Evolutionary conservation across 495 filamentous ascomycete genomes (phyloP), one percentile per base, ranked within the genome.

Genomic region (Aspergillus steynii): DNA sequence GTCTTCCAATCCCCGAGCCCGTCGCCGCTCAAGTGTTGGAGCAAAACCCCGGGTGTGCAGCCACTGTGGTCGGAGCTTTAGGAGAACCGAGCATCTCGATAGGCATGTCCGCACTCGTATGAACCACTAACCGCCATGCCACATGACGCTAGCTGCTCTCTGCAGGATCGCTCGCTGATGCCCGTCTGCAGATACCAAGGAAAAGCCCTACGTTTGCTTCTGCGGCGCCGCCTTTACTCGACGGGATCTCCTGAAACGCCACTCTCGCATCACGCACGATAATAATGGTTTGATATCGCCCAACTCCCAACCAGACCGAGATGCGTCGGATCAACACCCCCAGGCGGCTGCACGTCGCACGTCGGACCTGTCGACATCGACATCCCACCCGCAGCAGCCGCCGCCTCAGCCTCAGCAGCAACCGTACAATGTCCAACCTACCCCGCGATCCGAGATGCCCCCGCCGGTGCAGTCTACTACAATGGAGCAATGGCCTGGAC

Each of bases 41-140:
- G 68, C 70, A 56, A 78, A 76, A 66, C 65, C 69, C 55, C 71
- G 75, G 34, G 70, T 75, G 63, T 78, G 75, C 65, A 56, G 65
- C 50, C 75, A 78, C 68, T 78, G 75, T 55, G 75, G 75, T 53
- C 72, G 75, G 50, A 71, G 59, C n/a, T 78, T 78, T 64, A 67
- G 75, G 42, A 69, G 75, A 9, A 78, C 75, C 12, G 81, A 83
- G 58, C 81, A 83, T 70, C 71, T 83, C 53, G 80, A 82, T 72
- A 79, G 81, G 64, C 81, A 83, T 70, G 77, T 82, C 56, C 78
- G 81, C 64, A 83, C 81, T 58, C 81, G 81, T 83, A 76, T 45
- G 29, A 6, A 58, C 58, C 28, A 72, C 69, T 65, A 63, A 62
- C 64, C 66, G 63, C 70, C 68, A 66, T 52, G 61, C n/a, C 14